Conservation (phyloP, 805 yeast genomes). For the Brettanomyces custersianus region DNA sequence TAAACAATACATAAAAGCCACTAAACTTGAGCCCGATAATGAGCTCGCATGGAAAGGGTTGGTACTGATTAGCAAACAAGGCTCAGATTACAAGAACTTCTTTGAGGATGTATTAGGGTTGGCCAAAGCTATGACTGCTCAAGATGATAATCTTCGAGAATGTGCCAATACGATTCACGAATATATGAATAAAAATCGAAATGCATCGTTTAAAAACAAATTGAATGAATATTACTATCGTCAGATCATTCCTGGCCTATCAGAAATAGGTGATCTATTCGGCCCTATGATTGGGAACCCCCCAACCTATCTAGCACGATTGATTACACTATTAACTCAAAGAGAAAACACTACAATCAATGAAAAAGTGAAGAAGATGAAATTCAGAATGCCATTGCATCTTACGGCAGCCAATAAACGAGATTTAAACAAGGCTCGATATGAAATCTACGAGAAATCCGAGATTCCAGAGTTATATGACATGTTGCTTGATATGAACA, state of each 20-base stretch:
- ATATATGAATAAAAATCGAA: slow-evolving; percentile 25
- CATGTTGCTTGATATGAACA: slow-evolving; percentile 44
- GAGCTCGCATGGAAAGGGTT: slow-evolving; percentile 79
- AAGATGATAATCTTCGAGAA: slow-evolving; percentile 40
- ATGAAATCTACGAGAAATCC: slow-evolving; percentile 42
- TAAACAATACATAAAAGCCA: slow-evolving; percentile 39
- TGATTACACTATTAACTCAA: slow-evolving; percentile 30
- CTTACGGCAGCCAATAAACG: slow-evolving; percentile 25
- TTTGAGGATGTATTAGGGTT: slow-evolving; percentile 39
- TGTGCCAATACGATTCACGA: slow-evolving; percentile 36
- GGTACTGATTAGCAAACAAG: slow-evolving; percentile 33
- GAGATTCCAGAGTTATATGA: slow-evolving; percentile 46
- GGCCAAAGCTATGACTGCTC: slow-evolving; percentile 31
- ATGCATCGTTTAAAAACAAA: slow-evolving; percentile 13
- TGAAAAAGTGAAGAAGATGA: slow-evolving; percentile 34
- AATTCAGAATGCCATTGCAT: slow-evolving; percentile 40
- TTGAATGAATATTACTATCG: slow-evolving; percentile 40
- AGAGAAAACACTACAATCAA: slow-evolving; percentile 35
- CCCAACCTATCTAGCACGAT: slow-evolving; percentile 33
- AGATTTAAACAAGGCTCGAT: slow-evolving; percentile 29
- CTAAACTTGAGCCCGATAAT: slow-evolving; percentile 39
- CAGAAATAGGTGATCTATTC: slow-evolving; percentile 42
- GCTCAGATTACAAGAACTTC: slow-evolving; percentile 32
- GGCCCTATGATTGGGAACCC: slow-evolving; percentile 40
- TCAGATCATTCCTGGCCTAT: slow-evolving; percentile 43